These are phyloP conservation scores for Gastroboletus turbinatus DNA, from an alignment of 1,284 basidiomycete genomes.

Conservation along the genomic window DNA sequence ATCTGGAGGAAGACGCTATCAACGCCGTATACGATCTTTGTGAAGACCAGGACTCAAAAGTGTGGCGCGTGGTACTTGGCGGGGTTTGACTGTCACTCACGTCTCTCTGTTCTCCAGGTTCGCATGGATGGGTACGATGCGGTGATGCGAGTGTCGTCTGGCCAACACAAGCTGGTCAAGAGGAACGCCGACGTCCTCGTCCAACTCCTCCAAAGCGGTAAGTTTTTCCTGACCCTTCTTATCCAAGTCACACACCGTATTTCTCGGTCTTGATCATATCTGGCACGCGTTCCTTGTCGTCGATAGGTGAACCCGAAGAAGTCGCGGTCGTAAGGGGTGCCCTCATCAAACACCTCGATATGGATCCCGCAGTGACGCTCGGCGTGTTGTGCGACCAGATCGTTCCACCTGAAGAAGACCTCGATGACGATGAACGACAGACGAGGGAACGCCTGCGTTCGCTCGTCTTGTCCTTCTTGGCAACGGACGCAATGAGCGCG, in stretches of 20 bases:
- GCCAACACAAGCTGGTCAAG: conserved; percentile 59
- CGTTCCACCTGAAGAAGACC: conserved; percentile 46
- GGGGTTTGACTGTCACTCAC: conserved; percentile 8
- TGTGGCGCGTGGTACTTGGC: conserved; percentile 28
- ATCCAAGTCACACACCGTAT: conserved; percentile 3
- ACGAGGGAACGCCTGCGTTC: conserved; percentile 56
- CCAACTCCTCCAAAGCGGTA: conserved; percentile 73
- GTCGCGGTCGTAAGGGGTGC: conserved; percentile 59
- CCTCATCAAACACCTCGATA: conserved; percentile 59
- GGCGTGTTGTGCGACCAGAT: conserved; percentile 71
- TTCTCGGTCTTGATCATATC: conserved; percentile 25
- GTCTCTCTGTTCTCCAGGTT: conserved; percentile 44
- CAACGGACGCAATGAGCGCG: conserved; percentile 48
- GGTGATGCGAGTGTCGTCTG: conserved; percentile 60
- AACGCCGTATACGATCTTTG: conserved; percentile 75
- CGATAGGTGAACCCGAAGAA: conserved; percentile 63
- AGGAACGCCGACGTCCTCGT: conserved; percentile 71
- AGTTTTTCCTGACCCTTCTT: conserved; percentile 28
- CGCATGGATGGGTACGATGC: conserved; percentile 65
- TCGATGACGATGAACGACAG: conserved; percentile 58
- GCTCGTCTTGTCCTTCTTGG: conserved; percentile 60
- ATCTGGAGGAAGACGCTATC: conserved; percentile 69
- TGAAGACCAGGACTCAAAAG: conserved; percentile 61
- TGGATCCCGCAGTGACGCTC: conserved; percentile 59
- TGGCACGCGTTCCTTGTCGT: conserved; percentile 9